Percentiles rank a stretch among this genome's conserved stretches.
Conservation (phyloP, 768 basidiomycete genomes). For the Termitomyces sp. region DNA sequence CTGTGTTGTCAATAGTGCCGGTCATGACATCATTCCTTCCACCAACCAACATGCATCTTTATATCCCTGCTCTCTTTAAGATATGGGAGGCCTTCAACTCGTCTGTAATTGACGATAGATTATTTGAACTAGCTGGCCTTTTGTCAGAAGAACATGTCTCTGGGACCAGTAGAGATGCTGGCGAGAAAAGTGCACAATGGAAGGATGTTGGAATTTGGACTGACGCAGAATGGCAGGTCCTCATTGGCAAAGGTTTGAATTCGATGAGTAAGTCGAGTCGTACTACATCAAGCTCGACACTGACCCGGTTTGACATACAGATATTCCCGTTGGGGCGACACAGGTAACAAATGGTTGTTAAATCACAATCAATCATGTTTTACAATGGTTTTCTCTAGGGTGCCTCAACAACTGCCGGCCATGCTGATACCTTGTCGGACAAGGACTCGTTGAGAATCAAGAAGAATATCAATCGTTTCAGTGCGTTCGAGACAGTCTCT, state of each 20-base stretch:
- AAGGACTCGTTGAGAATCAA: conserved; percentile 57
- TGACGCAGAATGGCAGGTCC: conserved; percentile 73
- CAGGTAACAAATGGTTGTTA: conserved; percentile 34
- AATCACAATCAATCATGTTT: background rate
- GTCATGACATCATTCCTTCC: conserved; percentile 78
- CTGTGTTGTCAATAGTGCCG: conserved; percentile 63
- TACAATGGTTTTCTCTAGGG: conserved; percentile 34
- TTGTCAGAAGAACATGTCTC: conserved; percentile 68
- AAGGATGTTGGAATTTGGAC: conserved; percentile 90
- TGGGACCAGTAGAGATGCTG: conserved; percentile 48
- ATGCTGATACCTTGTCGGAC: conserved; percentile 62
- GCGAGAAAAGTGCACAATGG: conserved; percentile 53
- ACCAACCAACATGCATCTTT: conserved; percentile 55
- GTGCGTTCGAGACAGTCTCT: conserved; percentile 29
- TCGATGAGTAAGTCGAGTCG: conserved; percentile 60
- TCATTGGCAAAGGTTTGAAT: conserved; percentile 77
- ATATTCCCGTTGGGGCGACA: conserved; percentile 67
- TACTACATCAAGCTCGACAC: background rate
- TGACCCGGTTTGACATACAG: conserved; percentile 25
- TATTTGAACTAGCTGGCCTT: conserved; percentile 65
- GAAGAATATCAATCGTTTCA: conserved; percentile 59
- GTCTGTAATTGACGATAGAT: conserved; percentile 63
- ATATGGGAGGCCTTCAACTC: conserved; percentile 81
- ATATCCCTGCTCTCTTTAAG: conserved; percentile 66
- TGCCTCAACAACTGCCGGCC: conserved; percentile 57